Evolutionary conservation across 2,329 filamentous ascomycete species (phyloP), one percentile per base, ranked within the genome.

Genomic region (Microsporum canis): DNA sequence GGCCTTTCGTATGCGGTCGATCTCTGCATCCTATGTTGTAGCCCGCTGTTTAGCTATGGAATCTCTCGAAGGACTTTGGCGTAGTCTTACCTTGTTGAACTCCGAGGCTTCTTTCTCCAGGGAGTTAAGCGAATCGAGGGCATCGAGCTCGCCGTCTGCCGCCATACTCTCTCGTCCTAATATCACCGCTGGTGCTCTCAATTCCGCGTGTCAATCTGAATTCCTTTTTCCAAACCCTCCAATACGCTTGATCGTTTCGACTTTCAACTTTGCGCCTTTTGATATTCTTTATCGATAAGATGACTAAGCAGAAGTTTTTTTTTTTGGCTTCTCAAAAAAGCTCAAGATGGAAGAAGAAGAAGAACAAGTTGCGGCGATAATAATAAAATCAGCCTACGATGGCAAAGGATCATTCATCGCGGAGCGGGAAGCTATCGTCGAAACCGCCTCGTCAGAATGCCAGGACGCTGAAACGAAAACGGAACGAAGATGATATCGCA

Each of bases 1-100:
- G 56, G 91, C 89, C 70, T 88, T 88, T 67, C 95, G 81, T 67
- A 99, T 99, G 68, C 92, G 88, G 71, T 95, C 89, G 69, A 97
- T 97, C 73, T 97, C 92, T 63, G 88, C 87, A 82, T 97, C 94
- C 88, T 95, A 65, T n/a, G 45, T 3, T 27, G 36, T 34, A 33
- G 47, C 56, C 23, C 27, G 47, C 58, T 53, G 45, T 39, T 57
- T 41, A 57, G 55, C 55, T 29, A 43, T 17, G 38, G 60, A 58
- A 29, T 55, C 23, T 29, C 39, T 41, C 17, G 33, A 41, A 33
- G 55, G 7, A 29, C n/a, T 58, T 60, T 56, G 51, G 17, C 53
- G n/a, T 34, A 43, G 45, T 72, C 73, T 69, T 68, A 86, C 90
- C 82, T 96, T 97, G 71, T 88, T 87, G 71, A 92, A 95, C 72